Base-by-base conservation (phyloP, 495 filamentous ascomycete species). In the Penicillium coprophilum region DNA sequence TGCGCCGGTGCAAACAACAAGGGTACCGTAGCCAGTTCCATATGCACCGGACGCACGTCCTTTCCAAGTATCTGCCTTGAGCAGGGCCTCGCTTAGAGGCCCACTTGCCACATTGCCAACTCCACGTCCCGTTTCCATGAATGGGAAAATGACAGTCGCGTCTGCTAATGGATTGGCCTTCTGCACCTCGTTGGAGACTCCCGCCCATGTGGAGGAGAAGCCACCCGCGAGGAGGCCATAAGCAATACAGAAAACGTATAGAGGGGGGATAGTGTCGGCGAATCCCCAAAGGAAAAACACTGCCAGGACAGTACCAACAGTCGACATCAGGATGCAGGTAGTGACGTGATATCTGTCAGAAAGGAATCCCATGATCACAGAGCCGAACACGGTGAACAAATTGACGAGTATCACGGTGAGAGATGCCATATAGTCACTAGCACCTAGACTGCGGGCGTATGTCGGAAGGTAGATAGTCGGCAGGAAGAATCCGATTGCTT, bases 261-360 rank as follows among this genome's bases (percentile, higher is more conserved):
- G 44, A 12, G 56, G 24, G 0, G 61, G 57, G 1, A 63, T 38
- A 24, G 43, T 47, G 6, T 24, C 36, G 10, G 64, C 54, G 15
- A 88, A 67, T 0, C 85, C 86, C 87, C 87, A 89, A 13, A 87
- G 52, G 12, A 88, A 54, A 48, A 89, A 85, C 0, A 86, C 77
- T 0, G 80, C 74, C 4, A 82, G 36, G 3, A 79, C 73, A 1
- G 82, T 73, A 6, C 85, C 85, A 6, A 81, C 53, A 3, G 82
- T 77, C 1, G 78, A 80, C 0, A 86, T 62, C 5, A 85, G 72
- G 19, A 80, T 79, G 4, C 85, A 63, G 3, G 81, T 65, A 15
- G 87, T 78, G 56, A 82, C 79, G 10, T 76, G 81, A 2, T 80
- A 82, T 6, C 76, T 67, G 58, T 88, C 85, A 19, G 74, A 75